Percentiles rank a stretch among this genome's conserved stretches.
phyloP scores from a whole-genome alignment of 495 filamentous ascomycete genomes.

The Xylaria nigripes region DNA sequence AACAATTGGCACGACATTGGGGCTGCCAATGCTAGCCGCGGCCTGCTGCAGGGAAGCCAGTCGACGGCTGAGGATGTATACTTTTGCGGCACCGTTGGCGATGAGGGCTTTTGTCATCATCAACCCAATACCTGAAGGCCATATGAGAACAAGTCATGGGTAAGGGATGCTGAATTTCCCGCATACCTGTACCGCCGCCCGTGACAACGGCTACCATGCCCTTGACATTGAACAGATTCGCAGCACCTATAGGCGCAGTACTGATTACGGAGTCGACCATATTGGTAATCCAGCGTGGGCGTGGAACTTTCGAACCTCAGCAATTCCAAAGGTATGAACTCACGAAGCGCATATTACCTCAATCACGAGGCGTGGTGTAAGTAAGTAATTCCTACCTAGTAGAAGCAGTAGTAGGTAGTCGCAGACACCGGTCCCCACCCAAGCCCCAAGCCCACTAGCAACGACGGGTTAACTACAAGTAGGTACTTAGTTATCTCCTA shows the following conservation, averaged over 20 bases:
- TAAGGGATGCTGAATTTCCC: neutral
- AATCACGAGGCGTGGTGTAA: no score
- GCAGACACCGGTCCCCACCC: no score
- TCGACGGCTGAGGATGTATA: constrained; percentile 68
- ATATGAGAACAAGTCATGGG: neutral
- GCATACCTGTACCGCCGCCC: constrained; percentile 52
- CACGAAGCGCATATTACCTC: no score
- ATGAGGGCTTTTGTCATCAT: constrained; percentile 61
- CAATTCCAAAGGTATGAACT: no score
- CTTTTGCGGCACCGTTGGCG: constrained; percentile 53
- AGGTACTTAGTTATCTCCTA: no score
- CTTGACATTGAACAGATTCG: constrained; percentile 49
- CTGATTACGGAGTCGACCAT: constrained; percentile 3
- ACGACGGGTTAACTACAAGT: neutral
- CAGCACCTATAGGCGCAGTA: constrained; percentile 20
- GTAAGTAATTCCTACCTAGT: no score
- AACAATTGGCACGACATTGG: constrained; percentile 45
- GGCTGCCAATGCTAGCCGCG: constrained; percentile 30
- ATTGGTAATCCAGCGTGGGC: neutral
- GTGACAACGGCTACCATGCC: constrained; percentile 57
- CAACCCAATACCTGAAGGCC: constrained; percentile 51
- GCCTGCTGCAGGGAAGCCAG: constrained; percentile 47
- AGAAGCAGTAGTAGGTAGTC: no score
- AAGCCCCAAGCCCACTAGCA: no score
- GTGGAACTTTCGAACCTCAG: neutral